These are phyloP conservation scores for Plectosphaerella sp. DNA, from an alignment of 2,329 filamentous ascomycete species.

Conservation along the genomic window DNA sequence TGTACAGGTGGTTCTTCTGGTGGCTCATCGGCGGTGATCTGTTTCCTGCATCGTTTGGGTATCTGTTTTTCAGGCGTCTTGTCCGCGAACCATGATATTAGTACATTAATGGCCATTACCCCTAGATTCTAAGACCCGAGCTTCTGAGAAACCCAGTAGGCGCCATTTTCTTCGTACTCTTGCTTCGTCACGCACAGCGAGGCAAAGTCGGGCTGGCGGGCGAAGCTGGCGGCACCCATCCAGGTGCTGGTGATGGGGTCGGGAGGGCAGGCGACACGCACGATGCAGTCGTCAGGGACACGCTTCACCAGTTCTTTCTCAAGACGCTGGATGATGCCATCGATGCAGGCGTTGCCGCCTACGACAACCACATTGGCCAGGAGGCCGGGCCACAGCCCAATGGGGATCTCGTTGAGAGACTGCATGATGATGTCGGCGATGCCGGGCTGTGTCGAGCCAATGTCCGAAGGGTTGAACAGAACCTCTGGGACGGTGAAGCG, in stretches of 20 bases:
- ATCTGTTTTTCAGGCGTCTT: not conserved
- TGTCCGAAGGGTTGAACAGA: constrained; percentile 80
- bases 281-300: constrained; percentile 71
- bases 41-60: too few relatives aligned
- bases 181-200: constrained; percentile 73
- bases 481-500: constrained; percentile 87
- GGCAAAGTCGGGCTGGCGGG: constrained; percentile 62
- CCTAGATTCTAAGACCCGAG: constrained; percentile 42
- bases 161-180: constrained; percentile 87
- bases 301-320: constrained; percentile 68
- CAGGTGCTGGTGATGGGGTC: constrained; percentile 80
- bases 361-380: constrained; percentile 86
- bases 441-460: constrained; percentile 79
- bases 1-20: too few relatives aligned
- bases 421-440: constrained; percentile 80
- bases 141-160: constrained; percentile 66
- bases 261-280: constrained; percentile 65
- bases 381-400: constrained; percentile 79
- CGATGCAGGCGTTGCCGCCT: constrained; percentile 76
- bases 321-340: constrained; percentile 77
- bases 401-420: constrained; percentile 67
- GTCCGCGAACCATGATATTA: not conserved
- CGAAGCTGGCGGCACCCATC: constrained; percentile 77
- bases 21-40: too few relatives aligned
- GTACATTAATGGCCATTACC: not conserved